Conservation (phyloP, 768 basidiomycete genomes). For the Rhodotorula toruloides region DNA sequence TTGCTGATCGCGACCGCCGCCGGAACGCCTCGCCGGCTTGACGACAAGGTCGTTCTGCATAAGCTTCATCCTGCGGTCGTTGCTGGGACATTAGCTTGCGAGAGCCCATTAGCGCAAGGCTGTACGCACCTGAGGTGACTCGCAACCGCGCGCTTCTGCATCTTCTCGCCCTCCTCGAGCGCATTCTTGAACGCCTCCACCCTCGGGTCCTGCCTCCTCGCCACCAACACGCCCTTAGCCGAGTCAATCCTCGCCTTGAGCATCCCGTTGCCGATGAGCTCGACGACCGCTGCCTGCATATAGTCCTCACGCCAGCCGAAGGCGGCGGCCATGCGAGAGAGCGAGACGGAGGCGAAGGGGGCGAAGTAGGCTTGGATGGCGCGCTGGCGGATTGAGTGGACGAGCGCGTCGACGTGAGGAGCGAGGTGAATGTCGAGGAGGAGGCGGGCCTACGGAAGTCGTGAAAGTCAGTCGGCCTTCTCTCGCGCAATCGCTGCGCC, state of each 20-base stretch:
- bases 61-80: constrained; percentile 51
- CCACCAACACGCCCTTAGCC: constrained; percentile 18
- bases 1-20: no score
- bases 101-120: background rate
- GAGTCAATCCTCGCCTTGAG: constrained; percentile 52
- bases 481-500: background rate
- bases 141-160: constrained; percentile 59
- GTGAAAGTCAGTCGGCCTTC: background rate
- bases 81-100: background rate
- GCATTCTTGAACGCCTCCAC: constrained; percentile 70
- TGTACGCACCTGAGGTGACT: constrained; percentile 30
- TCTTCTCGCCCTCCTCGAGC: constrained; percentile 65
- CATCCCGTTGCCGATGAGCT: constrained; percentile 67
- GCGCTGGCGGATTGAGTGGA: constrained; percentile 65
- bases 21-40: constrained; percentile 1
- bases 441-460: constrained; percentile 24
- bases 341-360: constrained; percentile 77
- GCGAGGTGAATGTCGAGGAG: constrained; percentile 67
- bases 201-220: constrained; percentile 48
- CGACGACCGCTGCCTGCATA: constrained; percentile 67
- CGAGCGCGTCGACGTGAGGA: constrained; percentile 62
- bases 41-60: constrained; percentile 60
- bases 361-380: constrained; percentile 83
- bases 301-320: constrained; percentile 75
- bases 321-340: constrained; percentile 76